Evolutionary conservation across 2,329 filamentous ascomycete genomes (phyloP), one percentile per base, ranked within the genome.

Genomic region (Xylariaceae sp.): DNA sequence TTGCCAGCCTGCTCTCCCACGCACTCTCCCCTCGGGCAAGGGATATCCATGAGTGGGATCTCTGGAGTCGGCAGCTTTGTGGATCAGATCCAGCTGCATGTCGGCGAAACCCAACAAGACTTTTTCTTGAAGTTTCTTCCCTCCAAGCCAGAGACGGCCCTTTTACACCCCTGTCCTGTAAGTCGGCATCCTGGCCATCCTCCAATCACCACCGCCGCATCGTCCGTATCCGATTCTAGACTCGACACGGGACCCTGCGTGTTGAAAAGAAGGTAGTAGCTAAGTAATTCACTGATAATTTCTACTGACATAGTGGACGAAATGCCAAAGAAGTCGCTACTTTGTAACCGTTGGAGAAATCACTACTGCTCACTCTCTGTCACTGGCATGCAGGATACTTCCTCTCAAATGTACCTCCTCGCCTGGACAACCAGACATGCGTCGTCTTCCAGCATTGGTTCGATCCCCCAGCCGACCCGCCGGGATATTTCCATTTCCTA

Each of bases 31-130:
- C 26, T 45, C 7, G 48, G 48, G 20, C 53, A 44, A 44, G 56
- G 61, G 54, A 59, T 60, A 59, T 59, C 57, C 62, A n/a, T n/a
- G n/a, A n/a, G n/a, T n/a, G n/a, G n/a, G n/a, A n/a, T n/a, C n/a
- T n/a, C n/a, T n/a, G n/a, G n/a, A n/a, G n/a, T n/a, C n/a, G n/a
- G 53, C 56, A 52, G 48, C 51, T 54, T 46, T 61, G 61, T 66
- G 65, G 63, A 53, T 59, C 55, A 47, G 58, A 53, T 60, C 56
- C 19, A 56, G 51, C 57, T 55, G 59, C 65, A 64, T 62, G 60
- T 67, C 62, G 64, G 64, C 65, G 65, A 67, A 61, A 66, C 64
- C 59, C 59, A 64, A 63, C 61, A 69, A 57, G 57, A 63, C 60
- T 63, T 48, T 48, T 56, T 55, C n/a, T n/a, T n/a, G n/a, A n/a